A percentile compares a stretch with the other conserved stretches of the same genome.
These are phyloP conservation scores for Coniochaeta ligniaria DNA, from an alignment of 2,329 filamentous ascomycete species.

Conservation along the genomic window DNA sequence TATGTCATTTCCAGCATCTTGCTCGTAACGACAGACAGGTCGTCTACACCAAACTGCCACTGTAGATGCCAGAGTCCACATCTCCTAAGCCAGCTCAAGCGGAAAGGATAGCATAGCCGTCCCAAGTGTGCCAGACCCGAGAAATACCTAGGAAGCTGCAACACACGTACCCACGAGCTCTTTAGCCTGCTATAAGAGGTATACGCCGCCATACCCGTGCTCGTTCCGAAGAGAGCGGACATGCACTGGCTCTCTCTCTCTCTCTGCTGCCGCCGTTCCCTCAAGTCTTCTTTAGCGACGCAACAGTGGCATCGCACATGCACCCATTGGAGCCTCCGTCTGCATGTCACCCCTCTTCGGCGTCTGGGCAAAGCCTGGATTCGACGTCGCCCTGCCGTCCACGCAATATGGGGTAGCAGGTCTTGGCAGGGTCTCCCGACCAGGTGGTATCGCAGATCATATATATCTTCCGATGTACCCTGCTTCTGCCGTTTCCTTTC, in stretches of 20 bases:
- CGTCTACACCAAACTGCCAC: background rate
- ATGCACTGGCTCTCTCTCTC: background rate
- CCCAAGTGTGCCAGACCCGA: background rate
- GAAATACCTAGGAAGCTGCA: background rate
- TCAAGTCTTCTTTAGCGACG: background rate
- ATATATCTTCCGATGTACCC: constrained; percentile 1
- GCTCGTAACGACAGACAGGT: background rate
- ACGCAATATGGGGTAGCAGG: background rate
- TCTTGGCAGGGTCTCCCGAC: constrained; percentile 2
- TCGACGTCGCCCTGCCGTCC: background rate
- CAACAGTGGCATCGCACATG: background rate
- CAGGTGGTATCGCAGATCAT: constrained; percentile 3
- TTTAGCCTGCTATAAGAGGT: background rate
- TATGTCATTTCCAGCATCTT: background rate
- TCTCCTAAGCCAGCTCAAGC: background rate
- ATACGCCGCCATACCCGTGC: background rate
- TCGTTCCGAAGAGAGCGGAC: background rate
- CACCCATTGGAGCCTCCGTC: background rate
- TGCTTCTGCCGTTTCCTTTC: background rate
- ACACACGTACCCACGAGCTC: background rate
- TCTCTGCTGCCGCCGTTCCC: background rate
- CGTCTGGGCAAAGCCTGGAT: background rate
- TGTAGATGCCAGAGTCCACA: background rate
- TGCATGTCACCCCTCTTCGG: background rate
- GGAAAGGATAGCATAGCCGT: background rate